Conservation (phyloP, 2,329 filamentous ascomycete species). For the Cercospora janseana region DNA sequence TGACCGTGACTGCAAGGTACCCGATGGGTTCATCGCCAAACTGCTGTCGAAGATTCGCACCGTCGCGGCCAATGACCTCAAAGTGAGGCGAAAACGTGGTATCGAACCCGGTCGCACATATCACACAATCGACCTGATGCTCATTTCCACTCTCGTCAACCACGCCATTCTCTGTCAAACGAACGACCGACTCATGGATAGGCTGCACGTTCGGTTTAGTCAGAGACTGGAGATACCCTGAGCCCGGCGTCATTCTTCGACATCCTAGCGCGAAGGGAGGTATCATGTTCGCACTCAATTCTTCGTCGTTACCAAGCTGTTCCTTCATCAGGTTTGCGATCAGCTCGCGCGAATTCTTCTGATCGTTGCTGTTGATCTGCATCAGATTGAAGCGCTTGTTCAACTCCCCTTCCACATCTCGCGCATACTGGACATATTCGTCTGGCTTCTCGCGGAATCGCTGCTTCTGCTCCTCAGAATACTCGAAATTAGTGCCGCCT, state of each 20-base stretch:
- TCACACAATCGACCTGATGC: constrained; percentile 44
- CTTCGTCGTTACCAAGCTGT: too few relatives aligned
- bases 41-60: constrained; percentile 42
- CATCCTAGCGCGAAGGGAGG: constrained; percentile 49
- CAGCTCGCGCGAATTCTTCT: too few relatives aligned
- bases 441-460: constrained; percentile 41
- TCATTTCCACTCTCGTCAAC: constrained; percentile 45
- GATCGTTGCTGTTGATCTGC: too few relatives aligned
- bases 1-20: constrained; percentile 44
- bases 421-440: constrained; percentile 48
- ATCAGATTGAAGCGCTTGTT: constrained; percentile 55
- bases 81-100: constrained; percentile 46
- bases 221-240: constrained; percentile 53
- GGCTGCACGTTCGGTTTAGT: constrained; percentile 53
- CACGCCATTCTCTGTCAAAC: constrained; percentile 48
- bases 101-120: constrained; percentile 48
- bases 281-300: constrained; percentile 51
- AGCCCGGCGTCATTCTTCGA: constrained; percentile 49
- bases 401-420: constrained; percentile 49
- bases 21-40: constrained; percentile 41
- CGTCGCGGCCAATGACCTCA: constrained; percentile 44
- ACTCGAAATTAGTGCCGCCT: constrained; percentile 48
- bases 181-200: constrained; percentile 48
- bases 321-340: too few relatives aligned
- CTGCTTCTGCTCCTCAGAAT: constrained; percentile 42